A percentile compares a stretch with the other conserved stretches of the same genome.
phyloP scores from a whole-genome alignment of 2,329 filamentous ascomycete species.

The Colletotrichum sp. region DNA sequence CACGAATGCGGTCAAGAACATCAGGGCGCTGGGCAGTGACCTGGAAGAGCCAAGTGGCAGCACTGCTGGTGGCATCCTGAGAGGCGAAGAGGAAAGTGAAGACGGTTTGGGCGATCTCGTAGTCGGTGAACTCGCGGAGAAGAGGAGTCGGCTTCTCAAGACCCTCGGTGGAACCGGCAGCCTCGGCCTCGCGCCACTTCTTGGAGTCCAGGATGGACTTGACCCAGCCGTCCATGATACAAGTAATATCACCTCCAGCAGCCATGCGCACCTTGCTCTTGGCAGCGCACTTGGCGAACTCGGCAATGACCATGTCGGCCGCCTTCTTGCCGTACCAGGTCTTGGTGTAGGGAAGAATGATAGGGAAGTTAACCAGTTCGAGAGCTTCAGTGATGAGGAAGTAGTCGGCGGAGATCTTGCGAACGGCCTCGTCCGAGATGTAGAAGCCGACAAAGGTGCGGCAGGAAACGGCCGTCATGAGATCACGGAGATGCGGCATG shows the following conservation, averaged over 20 bases:
- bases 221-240: constrained; percentile 96
- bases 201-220: constrained; percentile 86
- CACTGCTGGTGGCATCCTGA: constrained; percentile 94
- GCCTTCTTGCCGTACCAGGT: constrained; percentile 98
- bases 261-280: constrained; percentile 94
- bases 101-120: constrained; percentile 89
- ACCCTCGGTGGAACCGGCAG: constrained; percentile 70
- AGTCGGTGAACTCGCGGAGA: constrained; percentile 86
- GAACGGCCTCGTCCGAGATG: constrained; percentile 86
- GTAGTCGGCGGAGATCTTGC: constrained; percentile 96
- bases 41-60: constrained; percentile 95
- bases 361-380: constrained; percentile 97
- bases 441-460: constrained; percentile 98
- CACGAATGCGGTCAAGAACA: constrained; percentile 84
- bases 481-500: constrained; percentile 90
- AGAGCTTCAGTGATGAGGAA: constrained; percentile 95
- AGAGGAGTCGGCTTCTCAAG: constrained; percentile 83
- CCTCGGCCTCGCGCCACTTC: constrained; percentile 79
- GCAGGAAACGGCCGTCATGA: constrained; percentile 94
- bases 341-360: constrained; percentile 94
- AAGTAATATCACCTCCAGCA: constrained; percentile 83
- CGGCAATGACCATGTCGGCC: constrained; percentile 86
- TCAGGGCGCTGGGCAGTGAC: constrained; percentile 93
- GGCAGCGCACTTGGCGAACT: constrained; percentile 89
- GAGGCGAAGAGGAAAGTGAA: constrained; percentile 98